A percentile compares a stretch with the other conserved stretches of the same genome.
phyloP scores from a whole-genome alignment of 805 yeast species.

The Torulaspora microellipsoides region DNA sequence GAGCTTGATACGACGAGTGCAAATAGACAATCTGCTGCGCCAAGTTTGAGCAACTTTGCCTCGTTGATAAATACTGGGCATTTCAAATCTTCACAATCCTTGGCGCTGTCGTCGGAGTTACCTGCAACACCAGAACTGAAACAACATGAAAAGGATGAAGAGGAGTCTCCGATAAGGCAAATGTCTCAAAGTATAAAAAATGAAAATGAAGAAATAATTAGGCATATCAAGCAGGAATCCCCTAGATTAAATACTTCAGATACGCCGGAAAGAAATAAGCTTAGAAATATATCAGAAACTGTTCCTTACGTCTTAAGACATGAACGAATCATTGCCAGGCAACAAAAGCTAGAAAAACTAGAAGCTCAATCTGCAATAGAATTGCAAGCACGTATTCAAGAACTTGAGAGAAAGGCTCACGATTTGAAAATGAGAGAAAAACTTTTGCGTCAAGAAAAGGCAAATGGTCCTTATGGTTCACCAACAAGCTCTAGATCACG shows the following conservation, averaged over 20 bases:
- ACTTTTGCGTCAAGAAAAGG: slow-evolving; percentile 34
- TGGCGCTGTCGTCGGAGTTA: slow-evolving; percentile 22
- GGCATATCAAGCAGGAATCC: slow-evolving; percentile 36
- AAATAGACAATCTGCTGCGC: slow-evolving; percentile 31
- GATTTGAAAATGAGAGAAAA: slow-evolving; percentile 65
- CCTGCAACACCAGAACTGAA: slow-evolving; percentile 25
- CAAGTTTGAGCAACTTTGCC: slow-evolving; percentile 36
- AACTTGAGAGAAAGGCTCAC: slow-evolving; percentile 69
- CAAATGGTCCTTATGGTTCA: slow-evolving; percentile 19
- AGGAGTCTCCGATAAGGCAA: slow-evolving; percentile 37
- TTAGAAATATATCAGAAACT: slow-evolving; percentile 75
- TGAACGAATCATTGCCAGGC: slow-evolving; percentile 68
- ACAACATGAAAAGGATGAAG: slow-evolving; percentile 8
- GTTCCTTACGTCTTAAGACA: slow-evolving; percentile 81
- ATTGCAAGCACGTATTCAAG: slow-evolving; percentile 67
- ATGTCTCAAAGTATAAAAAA: slow-evolving; percentile 35
- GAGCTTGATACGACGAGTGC: slow-evolving; percentile 9
- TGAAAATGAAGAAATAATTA: slow-evolving; percentile 38
- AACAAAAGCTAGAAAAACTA: slow-evolving; percentile 71
- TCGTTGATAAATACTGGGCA: slow-evolving; percentile 34
- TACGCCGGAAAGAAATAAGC: slow-evolving; percentile 49
- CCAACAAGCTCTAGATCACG: slow-evolving; percentile 13
- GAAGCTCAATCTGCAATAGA: slow-evolving; percentile 76
- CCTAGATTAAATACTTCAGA: slow-evolving; percentile 31
- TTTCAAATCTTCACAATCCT: slow-evolving; percentile 31